A percentile compares a stretch with the other conserved stretches of the same genome.
phyloP scores from a whole-genome alignment of 2,329 filamentous ascomycete species.

The Sporothrix humicola region DNA sequence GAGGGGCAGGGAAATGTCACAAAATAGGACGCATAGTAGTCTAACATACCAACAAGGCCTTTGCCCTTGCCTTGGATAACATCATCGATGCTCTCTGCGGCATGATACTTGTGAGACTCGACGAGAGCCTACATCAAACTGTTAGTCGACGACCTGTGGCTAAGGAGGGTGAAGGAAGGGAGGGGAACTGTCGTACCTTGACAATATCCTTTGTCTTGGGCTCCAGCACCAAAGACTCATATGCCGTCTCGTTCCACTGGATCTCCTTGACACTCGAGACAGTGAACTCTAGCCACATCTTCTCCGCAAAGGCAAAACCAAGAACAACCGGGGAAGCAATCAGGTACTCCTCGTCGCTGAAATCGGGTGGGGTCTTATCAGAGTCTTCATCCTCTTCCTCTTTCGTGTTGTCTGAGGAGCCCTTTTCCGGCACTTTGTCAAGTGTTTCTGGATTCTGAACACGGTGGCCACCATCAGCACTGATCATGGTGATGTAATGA shows the following conservation, averaged over 20 bases:
- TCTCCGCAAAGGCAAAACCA: conserved; percentile 86
- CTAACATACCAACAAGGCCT: conserved; percentile 69
- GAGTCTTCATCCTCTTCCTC: conserved; percentile 32
- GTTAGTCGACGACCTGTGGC: not conserved
- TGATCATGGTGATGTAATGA: conserved; percentile 32
- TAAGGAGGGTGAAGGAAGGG: not conserved
- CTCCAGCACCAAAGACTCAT: conserved; percentile 77
- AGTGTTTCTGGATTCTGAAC: conserved; percentile 51
- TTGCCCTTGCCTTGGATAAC: conserved; percentile 84
- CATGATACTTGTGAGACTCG: conserved; percentile 81
- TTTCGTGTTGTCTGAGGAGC: conserved; percentile 27
- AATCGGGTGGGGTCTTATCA: conserved; percentile 55
- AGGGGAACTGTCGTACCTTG: conserved; percentile 50
- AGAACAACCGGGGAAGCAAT: conserved; percentile 84
- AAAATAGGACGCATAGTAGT: conserved; percentile 39
- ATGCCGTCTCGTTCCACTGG: conserved; percentile 82
- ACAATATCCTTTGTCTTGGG: conserved; percentile 69
- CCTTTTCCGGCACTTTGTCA: conserved; percentile 46
- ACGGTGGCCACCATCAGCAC: conserved; percentile 42
- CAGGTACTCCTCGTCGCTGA: conserved; percentile 82
- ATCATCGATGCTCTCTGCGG: conserved; percentile 81
- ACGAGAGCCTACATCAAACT: conserved; percentile 66
- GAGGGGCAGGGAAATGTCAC: not conserved
- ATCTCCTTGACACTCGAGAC: conserved; percentile 81
- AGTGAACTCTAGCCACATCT: conserved; percentile 87